Percentiles rank a stretch among this genome's conserved stretches.
Conservation (phyloP, 1,284 basidiomycete species). For the Fomitopsis betulina region DNA sequence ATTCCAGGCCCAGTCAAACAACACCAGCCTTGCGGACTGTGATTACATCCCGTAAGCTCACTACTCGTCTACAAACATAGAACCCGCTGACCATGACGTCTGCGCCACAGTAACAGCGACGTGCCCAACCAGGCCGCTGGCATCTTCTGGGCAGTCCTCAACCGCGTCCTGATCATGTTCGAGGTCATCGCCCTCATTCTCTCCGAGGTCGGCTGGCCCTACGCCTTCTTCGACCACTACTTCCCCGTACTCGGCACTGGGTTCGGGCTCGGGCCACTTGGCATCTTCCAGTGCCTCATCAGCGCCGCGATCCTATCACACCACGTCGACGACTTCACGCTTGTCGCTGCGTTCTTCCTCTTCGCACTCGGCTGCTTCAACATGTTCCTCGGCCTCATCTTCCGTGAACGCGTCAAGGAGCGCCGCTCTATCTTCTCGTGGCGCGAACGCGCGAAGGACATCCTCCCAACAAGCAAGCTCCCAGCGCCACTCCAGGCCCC, state of each 20-base stretch:
- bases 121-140: conserved; percentile 90
- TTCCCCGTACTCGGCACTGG: conserved; percentile 79
- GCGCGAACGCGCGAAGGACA: conserved; percentile 53
- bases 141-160: conserved; percentile 84
- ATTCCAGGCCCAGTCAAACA: conserved; percentile 41
- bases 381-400: conserved; percentile 73
- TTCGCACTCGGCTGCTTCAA: conserved; percentile 84
- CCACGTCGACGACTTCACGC: conserved; percentile 80
- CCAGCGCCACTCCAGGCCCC: conserved; percentile 40
- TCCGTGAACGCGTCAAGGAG: conserved; percentile 57
- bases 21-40: conserved; percentile 45
- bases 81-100: neutral
- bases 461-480: conserved; percentile 47
- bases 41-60: conserved; percentile 72
- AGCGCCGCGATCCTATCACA: conserved; percentile 82
- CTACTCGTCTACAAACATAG: neutral
- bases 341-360: conserved; percentile 81
- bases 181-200: conserved; percentile 75
- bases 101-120: conserved; percentile 55
- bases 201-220: conserved; percentile 78
- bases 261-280: conserved; percentile 82
- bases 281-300: conserved; percentile 82
- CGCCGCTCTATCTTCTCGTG: conserved; percentile 64
- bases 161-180: conserved; percentile 79
- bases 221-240: conserved; percentile 71